Conservation (phyloP, 1,284 basidiomycete genomes). For the Flammula alnicola region DNA sequence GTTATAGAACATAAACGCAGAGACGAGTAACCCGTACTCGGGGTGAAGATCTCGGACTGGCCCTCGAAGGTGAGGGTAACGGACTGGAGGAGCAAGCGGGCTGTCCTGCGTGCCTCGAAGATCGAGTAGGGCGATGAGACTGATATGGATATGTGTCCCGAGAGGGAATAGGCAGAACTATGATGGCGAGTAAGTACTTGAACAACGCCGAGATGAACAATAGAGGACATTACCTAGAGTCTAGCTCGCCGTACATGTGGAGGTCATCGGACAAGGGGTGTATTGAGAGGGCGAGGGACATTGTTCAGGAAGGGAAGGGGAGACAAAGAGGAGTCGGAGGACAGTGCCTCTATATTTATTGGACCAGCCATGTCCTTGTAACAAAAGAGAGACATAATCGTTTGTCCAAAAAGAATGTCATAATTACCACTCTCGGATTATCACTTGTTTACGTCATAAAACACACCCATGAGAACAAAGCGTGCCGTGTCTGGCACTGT, state of each 20-base stretch:
- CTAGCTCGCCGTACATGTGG: conserved; percentile 71
- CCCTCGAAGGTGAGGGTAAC: conserved; percentile 77
- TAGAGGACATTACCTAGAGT: conserved; percentile 58
- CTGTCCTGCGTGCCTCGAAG: conserved; percentile 51
- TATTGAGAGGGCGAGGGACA: conserved; percentile 69
- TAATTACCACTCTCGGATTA: conserved; percentile 10
- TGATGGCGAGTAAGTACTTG: conserved; percentile 1
- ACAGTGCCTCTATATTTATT: too few relatives aligned
- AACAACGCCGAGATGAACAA: conserved; percentile 1
- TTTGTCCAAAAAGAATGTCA: conserved; percentile 8
- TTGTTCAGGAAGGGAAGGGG: conserved; percentile 32
- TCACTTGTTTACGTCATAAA: conserved; percentile 23
- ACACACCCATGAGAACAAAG: conserved; percentile 23
- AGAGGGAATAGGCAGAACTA: conserved; percentile 80
- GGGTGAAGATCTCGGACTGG: conserved; percentile 67
- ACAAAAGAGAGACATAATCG: conserved; percentile 19
- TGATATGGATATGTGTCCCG: conserved; percentile 69
- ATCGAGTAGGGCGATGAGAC: conserved; percentile 54
- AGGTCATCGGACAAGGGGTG: conserved; percentile 56
- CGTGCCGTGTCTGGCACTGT: too few relatives aligned
- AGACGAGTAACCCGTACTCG: conserved; percentile 62
- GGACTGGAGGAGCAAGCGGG: conserved; percentile 64
- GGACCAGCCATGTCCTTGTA: conserved; percentile 16
- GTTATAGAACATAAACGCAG: conserved; percentile 69
- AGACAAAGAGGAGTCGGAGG: conserved; percentile 20